Conservation (phyloP, 192 early-diverging fungal genomes). For the Coemansia sp. region DNA sequence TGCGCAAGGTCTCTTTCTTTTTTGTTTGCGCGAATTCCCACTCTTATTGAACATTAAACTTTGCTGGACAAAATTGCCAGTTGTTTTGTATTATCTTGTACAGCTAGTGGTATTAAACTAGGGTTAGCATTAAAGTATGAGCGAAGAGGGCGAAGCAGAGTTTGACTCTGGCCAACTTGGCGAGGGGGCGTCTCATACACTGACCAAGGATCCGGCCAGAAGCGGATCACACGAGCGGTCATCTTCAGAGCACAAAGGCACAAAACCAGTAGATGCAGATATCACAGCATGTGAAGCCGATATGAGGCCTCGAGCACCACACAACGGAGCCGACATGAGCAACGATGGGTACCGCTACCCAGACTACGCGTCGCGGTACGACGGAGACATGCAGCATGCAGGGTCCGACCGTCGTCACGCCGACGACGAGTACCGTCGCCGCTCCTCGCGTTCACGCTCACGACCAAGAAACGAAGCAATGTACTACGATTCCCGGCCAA, state of each 20-base stretch:
- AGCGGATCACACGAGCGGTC: background rate
- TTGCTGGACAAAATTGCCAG: background rate
- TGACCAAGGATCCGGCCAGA: background rate
- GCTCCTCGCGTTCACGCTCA: slow-evolving; percentile 19
- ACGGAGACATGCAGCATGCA: slow-evolving; percentile 8
- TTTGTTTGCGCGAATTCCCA: background rate
- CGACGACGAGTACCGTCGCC: slow-evolving; percentile 13
- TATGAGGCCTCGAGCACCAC: background rate
- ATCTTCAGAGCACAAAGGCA: background rate
- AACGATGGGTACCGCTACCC: slow-evolving; percentile 3
- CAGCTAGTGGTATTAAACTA: background rate
- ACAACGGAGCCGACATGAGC: background rate
- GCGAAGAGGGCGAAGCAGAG: slow-evolving; percentile 51
- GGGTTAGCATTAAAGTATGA: slow-evolving; percentile 20
- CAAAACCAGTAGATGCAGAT: background rate
- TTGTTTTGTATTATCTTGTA: background rate
- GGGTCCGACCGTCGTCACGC: slow-evolving; percentile 7
- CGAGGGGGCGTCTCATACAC: slow-evolving; percentile 5
- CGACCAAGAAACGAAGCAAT: slow-evolving; percentile 10
- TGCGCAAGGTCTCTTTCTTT: background rate
- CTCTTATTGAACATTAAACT: background rate
- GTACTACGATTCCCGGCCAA: slow-evolving; percentile 4
- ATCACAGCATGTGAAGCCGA: background rate
- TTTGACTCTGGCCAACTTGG: slow-evolving; percentile 37
- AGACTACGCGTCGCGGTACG: slow-evolving; percentile 19